These are phyloP conservation scores for Arbutus unedo DNA, from an alignment of 148 eudicot species.

Conservation along the genomic window DNA sequence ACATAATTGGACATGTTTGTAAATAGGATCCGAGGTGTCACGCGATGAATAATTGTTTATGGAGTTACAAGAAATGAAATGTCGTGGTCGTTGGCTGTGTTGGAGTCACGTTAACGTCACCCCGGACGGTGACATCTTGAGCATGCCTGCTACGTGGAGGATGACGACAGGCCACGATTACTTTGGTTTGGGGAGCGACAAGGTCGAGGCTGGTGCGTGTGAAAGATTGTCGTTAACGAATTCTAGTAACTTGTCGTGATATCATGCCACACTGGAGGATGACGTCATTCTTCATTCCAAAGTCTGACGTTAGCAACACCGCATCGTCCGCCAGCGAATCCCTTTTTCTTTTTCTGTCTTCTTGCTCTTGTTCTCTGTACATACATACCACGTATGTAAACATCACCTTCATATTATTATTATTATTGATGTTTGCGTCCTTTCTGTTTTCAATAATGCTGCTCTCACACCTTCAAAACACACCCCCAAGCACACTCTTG, in stretches of 20 bases:
- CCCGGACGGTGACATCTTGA: neutral
- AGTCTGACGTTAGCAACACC: neutral
- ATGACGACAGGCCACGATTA: neutral
- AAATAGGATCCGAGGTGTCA: too few species aligned
- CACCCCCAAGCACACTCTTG: too few species aligned
- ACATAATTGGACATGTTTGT: too few species aligned
- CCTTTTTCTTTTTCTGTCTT: neutral
- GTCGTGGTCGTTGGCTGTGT: neutral
- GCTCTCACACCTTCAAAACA: too few species aligned
- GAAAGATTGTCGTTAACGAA: neutral
- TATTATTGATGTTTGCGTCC: too few species aligned
- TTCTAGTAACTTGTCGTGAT: neutral
- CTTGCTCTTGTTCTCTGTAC: too few species aligned
- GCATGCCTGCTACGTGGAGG: neutral
- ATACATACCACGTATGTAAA: too few species aligned
- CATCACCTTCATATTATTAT: neutral
- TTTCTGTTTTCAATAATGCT: too few species aligned
- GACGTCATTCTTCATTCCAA: neutral
- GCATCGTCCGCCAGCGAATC: constrained; percentile 9
- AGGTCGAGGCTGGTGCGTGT: neutral
- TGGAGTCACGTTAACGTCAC: constrained; percentile 9
- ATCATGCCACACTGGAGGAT: neutral
- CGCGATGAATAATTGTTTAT: too few species aligned
- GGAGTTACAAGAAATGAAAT: too few species aligned
- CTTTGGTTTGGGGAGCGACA: neutral